A percentile compares a stretch with the other conserved stretches of the same genome.
Conservation (phyloP, 176 grass and related monocot species). For the Calamus simplicifolius region DNA sequence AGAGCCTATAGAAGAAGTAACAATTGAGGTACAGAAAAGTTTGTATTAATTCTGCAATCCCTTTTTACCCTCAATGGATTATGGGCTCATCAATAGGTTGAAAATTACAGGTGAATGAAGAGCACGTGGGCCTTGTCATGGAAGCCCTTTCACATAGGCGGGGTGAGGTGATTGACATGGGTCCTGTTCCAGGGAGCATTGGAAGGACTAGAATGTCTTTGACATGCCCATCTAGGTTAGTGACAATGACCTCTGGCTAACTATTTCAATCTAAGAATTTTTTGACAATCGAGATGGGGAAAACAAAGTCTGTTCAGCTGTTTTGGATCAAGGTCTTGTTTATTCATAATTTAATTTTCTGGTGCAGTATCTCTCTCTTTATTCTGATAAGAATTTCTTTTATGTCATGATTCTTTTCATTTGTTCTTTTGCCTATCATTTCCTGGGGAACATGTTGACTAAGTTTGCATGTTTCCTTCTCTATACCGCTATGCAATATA, state of each 20-base stretch:
- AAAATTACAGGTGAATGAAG: slow-evolving; percentile 80
- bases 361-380: too few species aligned
- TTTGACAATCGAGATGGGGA: neutral
- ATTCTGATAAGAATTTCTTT: too few species aligned
- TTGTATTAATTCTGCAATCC: slow-evolving; percentile 6
- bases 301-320: too few species aligned
- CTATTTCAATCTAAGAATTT: neutral
- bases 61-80: slow-evolving; percentile 24
- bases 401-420: too few species aligned
- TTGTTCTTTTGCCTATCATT: too few species aligned
- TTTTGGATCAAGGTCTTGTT: neutral
- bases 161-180: slow-evolving; percentile 91
- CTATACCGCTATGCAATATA: too few species aligned
- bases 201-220: slow-evolving; percentile 77
- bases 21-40: slow-evolving; percentile 69
- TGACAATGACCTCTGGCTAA: too few species aligned
- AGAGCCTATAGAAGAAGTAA: slow-evolving; percentile 99
- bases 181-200: slow-evolving; percentile 69
- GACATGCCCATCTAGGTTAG: slow-evolving; percentile 96
- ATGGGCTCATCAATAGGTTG: slow-evolving; percentile 14
- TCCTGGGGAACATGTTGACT: too few species aligned
- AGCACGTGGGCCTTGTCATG: slow-evolving; percentile 90
- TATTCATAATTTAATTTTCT: neutral
- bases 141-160: slow-evolving; percentile 82
- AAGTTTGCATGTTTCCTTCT: too few species aligned